A percentile compares a stretch with the other conserved stretches of the same genome.
phyloP scores from a whole-genome alignment of 2,329 filamentous ascomycete genomes.

The Pseudocercospora macadamiae region DNA sequence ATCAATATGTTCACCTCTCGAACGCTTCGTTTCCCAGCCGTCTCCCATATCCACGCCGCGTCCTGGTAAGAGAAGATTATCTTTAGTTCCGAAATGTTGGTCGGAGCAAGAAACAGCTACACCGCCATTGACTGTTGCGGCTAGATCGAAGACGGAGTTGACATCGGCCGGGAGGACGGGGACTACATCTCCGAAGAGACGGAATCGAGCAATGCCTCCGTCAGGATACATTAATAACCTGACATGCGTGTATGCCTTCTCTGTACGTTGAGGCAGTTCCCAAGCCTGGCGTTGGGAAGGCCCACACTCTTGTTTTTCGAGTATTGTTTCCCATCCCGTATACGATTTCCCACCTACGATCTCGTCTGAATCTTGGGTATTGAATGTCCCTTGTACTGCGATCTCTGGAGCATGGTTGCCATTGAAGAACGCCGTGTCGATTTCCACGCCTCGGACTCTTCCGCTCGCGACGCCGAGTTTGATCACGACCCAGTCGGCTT shows the following conservation, averaged over 20 bases:
- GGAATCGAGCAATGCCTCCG: constrained; percentile 79
- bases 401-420: constrained; percentile 82
- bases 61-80: constrained; percentile 78
- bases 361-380: constrained; percentile 60
- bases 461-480: constrained; percentile 67
- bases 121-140: constrained; percentile 76
- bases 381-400: constrained; percentile 76
- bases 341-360: constrained; percentile 56
- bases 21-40: constrained; percentile 83
- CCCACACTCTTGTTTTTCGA: constrained; percentile 71
- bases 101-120: constrained; percentile 77
- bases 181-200: constrained; percentile 74
- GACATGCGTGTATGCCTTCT: constrained; percentile 76
- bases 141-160: constrained; percentile 70
- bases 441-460: constrained; percentile 72
- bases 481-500: constrained; percentile 64
- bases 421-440: constrained; percentile 80
- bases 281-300: constrained; percentile 74
- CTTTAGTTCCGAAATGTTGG: constrained; percentile 81
- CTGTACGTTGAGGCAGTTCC: constrained; percentile 60
- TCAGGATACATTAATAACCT: constrained; percentile 84
- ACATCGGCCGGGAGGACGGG: constrained; percentile 73
- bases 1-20: constrained; percentile 73
- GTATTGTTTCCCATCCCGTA: constrained; percentile 68
- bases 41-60: constrained; percentile 84